Base-by-base conservation (phyloP, 805 yeast genomes). In the Yamadazyma endophytica region DNA sequence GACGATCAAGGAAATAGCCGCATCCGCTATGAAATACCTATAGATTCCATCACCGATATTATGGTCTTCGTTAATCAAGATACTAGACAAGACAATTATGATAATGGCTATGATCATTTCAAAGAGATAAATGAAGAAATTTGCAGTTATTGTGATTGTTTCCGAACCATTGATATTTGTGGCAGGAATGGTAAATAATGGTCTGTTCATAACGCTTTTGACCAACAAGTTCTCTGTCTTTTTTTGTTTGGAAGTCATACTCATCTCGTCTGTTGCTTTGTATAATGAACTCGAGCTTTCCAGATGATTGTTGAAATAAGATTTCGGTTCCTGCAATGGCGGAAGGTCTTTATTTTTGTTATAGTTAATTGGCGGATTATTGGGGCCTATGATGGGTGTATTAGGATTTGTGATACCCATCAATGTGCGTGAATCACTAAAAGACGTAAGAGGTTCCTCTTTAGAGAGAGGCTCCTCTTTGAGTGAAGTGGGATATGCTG, bases 21-120 rank as follows among this genome's bases (percentile, higher is more conserved):
- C 54, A 33, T 55, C 56, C 1, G 68, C 64, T 20, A 67, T 56
- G 37, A 65, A 55, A 36, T 54, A 67, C 20, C 53, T 31, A 47
- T 64, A 67, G 2, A 61, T 46, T 1, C 57, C 52, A 4, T 31
- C 31, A 9, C 44, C 35, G 4, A 61, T 37, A 2, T 36, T 29
- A 6, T 32, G 14, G 33, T 66, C 72, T 5, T 25, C 23, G 28
- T 43, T 33, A 2, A 54, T 21, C 5, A 61, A 40, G 1, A 58
- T 39, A 13, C 56, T 44, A 5, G 62, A 43, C 11, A 62, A 31
- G 0, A 52, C 44, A 6, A 59, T 49, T 13, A 54, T 47, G 3
- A 54, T 45, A 2, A 58, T 51, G 1, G 55, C 56, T 13, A 54
- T 44, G 1, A 50, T 26, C 17, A 58, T 32, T 35, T 64, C 67